Base-by-base conservation (phyloP, 1,284 basidiomycete genomes). In the Cryptococcus hybrid region DNA sequence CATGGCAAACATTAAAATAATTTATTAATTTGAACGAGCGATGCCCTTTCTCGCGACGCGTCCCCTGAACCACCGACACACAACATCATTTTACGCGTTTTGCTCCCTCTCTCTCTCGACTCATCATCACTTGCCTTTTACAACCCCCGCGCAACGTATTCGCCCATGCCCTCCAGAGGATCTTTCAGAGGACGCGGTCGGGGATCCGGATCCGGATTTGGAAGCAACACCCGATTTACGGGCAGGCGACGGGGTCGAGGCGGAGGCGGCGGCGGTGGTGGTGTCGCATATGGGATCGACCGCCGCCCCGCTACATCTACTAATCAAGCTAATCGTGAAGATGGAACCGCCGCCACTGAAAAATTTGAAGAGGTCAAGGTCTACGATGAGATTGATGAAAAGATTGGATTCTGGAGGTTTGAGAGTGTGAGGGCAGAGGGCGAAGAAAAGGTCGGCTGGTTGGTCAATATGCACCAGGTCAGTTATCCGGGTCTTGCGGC, bases 401-500 rank as follows among this genome's bases (percentile, higher is more conserved):
- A 89, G 73, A 82, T 99, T 35, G 96, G 96, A 0, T 99, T 99
- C 76, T 82, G 82, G 46, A 82, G 87, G 55, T 82, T 90, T 54
- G 86, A 90, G 61, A 80, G 80, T 58, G 70, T 67, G 1, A 58
- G 71, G 11, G 74, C 70, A 8, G 87, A 88, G 65, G 91, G 90
- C 0, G 79, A 82, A 7, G 80, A 80, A 64, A 84, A 82, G 66
- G 88, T 90, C 57, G 93, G 92, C 1, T 99, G 96, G 96, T 81
- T 99, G 72, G 88, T 99, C 61, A 98, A 98, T 75, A 99, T 99
- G 94, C 95, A 96, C 76, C 91, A 94, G 57, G 90, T 92, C 71
- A 68, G 88, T 81, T 34, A 38, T 5, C 3, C 36, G 37, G n/a
- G 45, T 30, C 12, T n/a, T n/a, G n/a, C n/a, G n/a, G n/a, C n/a